phyloP scores from a whole-genome alignment of 2,329 filamentous ascomycete genomes.

The Aspergillus tubingensis region DNA sequence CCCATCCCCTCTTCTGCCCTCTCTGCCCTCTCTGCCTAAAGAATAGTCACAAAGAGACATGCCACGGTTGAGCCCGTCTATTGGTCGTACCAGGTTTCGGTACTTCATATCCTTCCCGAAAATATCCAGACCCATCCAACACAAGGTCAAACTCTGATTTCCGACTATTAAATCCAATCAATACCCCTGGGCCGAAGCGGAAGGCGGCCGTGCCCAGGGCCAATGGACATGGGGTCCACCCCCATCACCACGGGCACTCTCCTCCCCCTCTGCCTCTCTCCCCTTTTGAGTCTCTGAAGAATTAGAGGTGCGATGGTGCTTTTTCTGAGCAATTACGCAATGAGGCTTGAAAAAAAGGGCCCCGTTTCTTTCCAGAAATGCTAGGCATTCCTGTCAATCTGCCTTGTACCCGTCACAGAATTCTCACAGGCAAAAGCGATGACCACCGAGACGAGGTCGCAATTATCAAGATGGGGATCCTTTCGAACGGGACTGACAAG shows the following conservation, averaged over 20 bases:
- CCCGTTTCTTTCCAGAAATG: background rate
- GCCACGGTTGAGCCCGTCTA: background rate
- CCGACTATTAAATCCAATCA: slow-evolving; percentile 4
- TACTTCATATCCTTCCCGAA: slow-evolving; percentile 1
- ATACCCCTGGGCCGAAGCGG: background rate
- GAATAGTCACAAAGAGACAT: background rate
- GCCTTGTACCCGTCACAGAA: background rate
- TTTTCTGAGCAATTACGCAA: background rate
- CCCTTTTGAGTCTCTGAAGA: background rate
- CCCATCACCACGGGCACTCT: background rate
- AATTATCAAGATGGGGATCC: background rate
- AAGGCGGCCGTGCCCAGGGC: background rate
- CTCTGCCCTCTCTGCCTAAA: background rate
- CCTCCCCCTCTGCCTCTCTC: background rate
- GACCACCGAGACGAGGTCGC: background rate
- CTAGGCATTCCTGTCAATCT: background rate
- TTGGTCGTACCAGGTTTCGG: slow-evolving; percentile 2
- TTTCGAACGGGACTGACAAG: background rate
- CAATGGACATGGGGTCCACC: background rate
- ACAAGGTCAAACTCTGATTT: slow-evolving; percentile 7
- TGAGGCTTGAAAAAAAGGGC: background rate
- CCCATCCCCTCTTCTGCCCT: background rate
- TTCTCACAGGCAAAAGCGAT: background rate
- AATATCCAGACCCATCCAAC: background rate
- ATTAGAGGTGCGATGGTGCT: background rate